Conservation (phyloP, 31 red algal species). For the Bonnemaisonia californica region DNA sequence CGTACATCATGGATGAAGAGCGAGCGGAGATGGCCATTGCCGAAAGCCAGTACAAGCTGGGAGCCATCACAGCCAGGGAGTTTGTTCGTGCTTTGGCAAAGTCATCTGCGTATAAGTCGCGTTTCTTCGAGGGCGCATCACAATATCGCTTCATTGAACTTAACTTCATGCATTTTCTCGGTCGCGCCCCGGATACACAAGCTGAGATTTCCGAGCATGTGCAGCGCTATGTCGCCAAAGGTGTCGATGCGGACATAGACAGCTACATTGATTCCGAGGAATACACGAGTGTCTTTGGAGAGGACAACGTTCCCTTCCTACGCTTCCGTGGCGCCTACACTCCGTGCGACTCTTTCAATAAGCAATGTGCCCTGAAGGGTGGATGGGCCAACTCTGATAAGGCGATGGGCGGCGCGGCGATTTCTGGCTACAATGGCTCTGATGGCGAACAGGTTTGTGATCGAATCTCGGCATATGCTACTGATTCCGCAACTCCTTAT, state of each 20-base stretch:
- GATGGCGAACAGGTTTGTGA: conserved; percentile 70
- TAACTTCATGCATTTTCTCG: conserved; percentile 89
- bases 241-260: conserved; percentile 90
- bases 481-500: conserved; percentile 41
- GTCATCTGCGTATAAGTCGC: conserved; percentile 72
- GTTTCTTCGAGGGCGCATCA: conserved; percentile 78
- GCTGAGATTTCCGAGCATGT: conserved; percentile 73
- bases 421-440: conserved; percentile 83
- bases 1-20: conserved; percentile 90
- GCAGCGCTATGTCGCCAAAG: conserved; percentile 52
- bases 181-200: conserved; percentile 76
- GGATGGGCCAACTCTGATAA: conserved; percentile 84
- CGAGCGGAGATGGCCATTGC: conserved; percentile 67
- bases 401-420: conserved; percentile 81
- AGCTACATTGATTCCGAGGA: conserved; percentile 83
- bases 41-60: conserved; percentile 72
- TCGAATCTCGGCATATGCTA: conserved; percentile 57
- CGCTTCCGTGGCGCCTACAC: conserved; percentile 81
- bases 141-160: conserved; percentile 88
- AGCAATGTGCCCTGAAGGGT: conserved; percentile 68
- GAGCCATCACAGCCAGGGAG: conserved; percentile 73
- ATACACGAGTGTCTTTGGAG: conserved; percentile 82
- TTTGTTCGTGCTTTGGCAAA: conserved; percentile 87
- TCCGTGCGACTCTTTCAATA: conserved; percentile 76
- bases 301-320: conserved; percentile 65